Percentiles rank a stretch among this genome's conserved stretches.
phyloP scores from a whole-genome alignment of 2,329 filamentous ascomycete genomes.

The Sporothrix inflata region DNA sequence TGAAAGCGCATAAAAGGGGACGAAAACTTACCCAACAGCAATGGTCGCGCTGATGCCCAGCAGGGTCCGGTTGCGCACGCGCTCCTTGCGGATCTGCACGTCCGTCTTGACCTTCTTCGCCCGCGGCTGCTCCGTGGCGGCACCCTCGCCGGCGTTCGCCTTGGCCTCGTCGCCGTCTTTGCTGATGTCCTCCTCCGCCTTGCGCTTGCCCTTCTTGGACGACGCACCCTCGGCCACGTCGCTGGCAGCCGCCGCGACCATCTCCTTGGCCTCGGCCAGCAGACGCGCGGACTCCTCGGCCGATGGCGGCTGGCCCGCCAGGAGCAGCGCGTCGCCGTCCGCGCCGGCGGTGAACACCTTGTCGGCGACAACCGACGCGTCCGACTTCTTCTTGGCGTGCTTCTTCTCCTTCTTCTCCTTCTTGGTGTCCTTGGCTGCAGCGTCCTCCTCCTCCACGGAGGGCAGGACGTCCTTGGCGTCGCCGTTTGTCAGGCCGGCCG shows the following conservation, averaged over 20 bases:
- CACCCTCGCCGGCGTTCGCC: slow-evolving; percentile 46
- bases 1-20: neutral
- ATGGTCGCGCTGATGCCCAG: slow-evolving; percentile 85
- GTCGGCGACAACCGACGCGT: slow-evolving; percentile 48
- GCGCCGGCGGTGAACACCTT: slow-evolving; percentile 31
- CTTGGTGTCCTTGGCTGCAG: slow-evolving; percentile 19
- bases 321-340: slow-evolving; percentile 74
- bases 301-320: slow-evolving; percentile 68
- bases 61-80: slow-evolving; percentile 81
- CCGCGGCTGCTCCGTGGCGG: slow-evolving; percentile 33
- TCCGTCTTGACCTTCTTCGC: slow-evolving; percentile 80
- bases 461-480: slow-evolving; percentile 53
- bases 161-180: slow-evolving; percentile 65
- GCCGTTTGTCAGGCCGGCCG: slow-evolving; percentile 39
- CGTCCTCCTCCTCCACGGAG: slow-evolving; percentile 58
- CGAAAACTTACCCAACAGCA: slow-evolving; percentile 78
- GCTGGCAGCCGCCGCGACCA: slow-evolving; percentile 69
- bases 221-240: slow-evolving; percentile 38
- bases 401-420: slow-evolving; percentile 27
- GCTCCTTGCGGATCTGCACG: slow-evolving; percentile 80
- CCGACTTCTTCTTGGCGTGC: slow-evolving; percentile 46
- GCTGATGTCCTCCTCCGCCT: slow-evolving; percentile 71
- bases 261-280: slow-evolving; percentile 83
- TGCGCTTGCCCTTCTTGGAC: slow-evolving; percentile 68
- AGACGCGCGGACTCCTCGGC: slow-evolving; percentile 80